Evolutionary conservation across 768 basidiomycete species (phyloP).

Genomic region (Suillus sp.): DNA sequence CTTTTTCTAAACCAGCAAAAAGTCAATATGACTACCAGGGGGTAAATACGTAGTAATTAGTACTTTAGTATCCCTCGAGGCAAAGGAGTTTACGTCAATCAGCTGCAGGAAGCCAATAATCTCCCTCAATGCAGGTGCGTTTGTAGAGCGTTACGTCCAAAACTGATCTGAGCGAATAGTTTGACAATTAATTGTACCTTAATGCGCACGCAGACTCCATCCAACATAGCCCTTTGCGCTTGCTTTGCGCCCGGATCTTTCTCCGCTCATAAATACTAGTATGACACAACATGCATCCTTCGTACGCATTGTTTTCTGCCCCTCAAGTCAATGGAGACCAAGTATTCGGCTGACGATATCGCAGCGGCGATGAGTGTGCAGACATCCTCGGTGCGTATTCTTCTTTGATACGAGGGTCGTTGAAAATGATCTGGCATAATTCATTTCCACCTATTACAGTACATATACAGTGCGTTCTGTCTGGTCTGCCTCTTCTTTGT

Average conservation of each 20-base stretch:
- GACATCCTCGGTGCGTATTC: neutral
- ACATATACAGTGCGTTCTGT: slow-evolving; percentile 1
- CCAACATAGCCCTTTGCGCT: neutral
- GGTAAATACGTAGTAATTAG: too few species aligned
- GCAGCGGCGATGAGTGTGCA: slow-evolving; percentile 5
- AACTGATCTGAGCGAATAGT: too few species aligned
- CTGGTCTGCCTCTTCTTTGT: neutral
- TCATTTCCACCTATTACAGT: neutral
- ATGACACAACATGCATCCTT: neutral
- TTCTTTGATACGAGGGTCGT: neutral
- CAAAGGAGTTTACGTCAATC: too few species aligned
- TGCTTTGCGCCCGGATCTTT: neutral
- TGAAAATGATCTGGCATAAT: neutral
- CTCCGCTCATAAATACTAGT: neutral
- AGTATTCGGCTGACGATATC: neutral
- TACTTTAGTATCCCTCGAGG: too few species aligned
- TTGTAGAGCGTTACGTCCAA: too few species aligned
- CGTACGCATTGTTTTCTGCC: neutral
- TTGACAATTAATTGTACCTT: neutral
- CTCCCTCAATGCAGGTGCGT: too few species aligned
- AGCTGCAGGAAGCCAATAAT: too few species aligned
- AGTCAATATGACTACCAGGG: too few species aligned
- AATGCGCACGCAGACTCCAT: too few species aligned
- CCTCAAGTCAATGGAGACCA: neutral
- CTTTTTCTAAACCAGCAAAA: too few species aligned